phyloP scores from a whole-genome alignment of 148 eudicot genomes.

The Silene uniflora region DNA sequence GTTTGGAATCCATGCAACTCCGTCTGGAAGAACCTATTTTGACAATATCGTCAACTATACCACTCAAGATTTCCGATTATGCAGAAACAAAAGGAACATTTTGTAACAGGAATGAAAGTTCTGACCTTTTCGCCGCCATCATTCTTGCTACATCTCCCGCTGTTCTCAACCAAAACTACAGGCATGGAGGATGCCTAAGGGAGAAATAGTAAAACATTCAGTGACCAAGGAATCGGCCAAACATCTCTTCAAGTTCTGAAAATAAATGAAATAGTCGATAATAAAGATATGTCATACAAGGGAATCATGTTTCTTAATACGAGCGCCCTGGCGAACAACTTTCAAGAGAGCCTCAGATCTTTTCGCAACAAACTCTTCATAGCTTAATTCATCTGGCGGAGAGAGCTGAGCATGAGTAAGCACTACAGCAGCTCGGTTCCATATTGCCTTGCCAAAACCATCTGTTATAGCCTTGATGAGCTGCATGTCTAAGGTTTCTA shows the following conservation, averaged over 20 bases:
- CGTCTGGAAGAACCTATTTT: conserved; percentile 73
- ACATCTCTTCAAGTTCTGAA: too few species aligned
- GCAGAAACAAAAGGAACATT: not conserved
- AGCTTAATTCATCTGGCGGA: conserved; percentile 88
- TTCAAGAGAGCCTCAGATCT: conserved; percentile 83
- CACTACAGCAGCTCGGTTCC: conserved; percentile 76
- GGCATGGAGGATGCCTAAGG: conserved; percentile 60
- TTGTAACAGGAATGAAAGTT: conserved; percentile 1
- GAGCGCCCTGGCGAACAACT: conserved; percentile 62
- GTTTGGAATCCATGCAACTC: conserved; percentile 85
- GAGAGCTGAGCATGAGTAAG: conserved; percentile 94
- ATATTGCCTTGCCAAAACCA: conserved; percentile 78
- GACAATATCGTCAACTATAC: conserved; percentile 3
- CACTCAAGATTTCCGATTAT: too few species aligned
- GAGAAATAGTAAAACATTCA: conserved; percentile 1
- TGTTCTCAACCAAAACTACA: conserved; percentile 92
- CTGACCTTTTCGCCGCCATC: conserved; percentile 90
- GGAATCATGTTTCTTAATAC: conserved; percentile 46
- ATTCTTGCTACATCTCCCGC: conserved; percentile 89
- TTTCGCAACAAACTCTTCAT: conserved; percentile 67
- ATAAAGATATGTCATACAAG: conserved; percentile 28
- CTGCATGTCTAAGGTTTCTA: conserved; percentile 85
- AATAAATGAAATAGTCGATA: too few species aligned
- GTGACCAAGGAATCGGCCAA: too few species aligned
- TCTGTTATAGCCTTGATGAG: conserved; percentile 70